Conservation (phyloP, 2,329 filamentous ascomycete species). For the Colletotrichum abscissum region DNA sequence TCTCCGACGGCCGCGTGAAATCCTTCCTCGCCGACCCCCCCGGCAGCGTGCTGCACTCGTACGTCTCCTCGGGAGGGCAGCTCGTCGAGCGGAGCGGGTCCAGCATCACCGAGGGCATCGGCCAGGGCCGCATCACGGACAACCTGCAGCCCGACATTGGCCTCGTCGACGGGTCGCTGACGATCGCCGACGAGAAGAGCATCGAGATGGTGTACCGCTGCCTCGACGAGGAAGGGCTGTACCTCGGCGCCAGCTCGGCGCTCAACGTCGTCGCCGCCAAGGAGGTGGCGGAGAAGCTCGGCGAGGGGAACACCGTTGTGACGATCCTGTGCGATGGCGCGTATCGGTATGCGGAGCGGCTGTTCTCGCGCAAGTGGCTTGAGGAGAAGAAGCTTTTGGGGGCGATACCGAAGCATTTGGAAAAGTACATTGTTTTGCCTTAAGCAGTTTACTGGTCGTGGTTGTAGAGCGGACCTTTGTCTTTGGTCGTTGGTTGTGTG, state of each 20-base stretch:
- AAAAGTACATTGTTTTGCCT: constrained; percentile 94
- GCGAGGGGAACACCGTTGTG: constrained; percentile 89
- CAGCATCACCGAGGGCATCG: constrained; percentile 97
- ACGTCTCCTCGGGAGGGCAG: constrained; percentile 86
- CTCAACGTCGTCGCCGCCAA: constrained; percentile 96
- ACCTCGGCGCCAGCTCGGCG: constrained; percentile 92
- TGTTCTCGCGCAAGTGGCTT: constrained; percentile 94
- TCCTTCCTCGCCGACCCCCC: constrained; percentile 93
- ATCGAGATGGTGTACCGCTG: constrained; percentile 98
- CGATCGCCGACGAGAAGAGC: constrained; percentile 91
- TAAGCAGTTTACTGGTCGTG: constrained; percentile 49
- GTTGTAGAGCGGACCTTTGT: background rate
- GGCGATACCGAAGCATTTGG: constrained; percentile 84
- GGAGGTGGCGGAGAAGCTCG: constrained; percentile 91
- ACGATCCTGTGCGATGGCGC: constrained; percentile 96
- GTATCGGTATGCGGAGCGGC: constrained; percentile 93
- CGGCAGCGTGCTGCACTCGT: constrained; percentile 91
- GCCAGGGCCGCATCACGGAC: constrained; percentile 95
- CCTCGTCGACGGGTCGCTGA: constrained; percentile 84
- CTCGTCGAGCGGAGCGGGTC: constrained; percentile 84
- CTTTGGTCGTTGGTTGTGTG: constrained; percentile 23
- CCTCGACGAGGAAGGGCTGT: constrained; percentile 94
- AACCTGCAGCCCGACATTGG: constrained; percentile 89
- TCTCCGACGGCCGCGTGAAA: constrained; percentile 82
- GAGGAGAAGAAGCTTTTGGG: constrained; percentile 83